Percentiles rank a stretch among this genome's conserved stretches.
These are phyloP conservation scores for Nicotiana tabacum DNA, from an alignment of 257 asterid species.

Conservation along the genomic window DNA sequence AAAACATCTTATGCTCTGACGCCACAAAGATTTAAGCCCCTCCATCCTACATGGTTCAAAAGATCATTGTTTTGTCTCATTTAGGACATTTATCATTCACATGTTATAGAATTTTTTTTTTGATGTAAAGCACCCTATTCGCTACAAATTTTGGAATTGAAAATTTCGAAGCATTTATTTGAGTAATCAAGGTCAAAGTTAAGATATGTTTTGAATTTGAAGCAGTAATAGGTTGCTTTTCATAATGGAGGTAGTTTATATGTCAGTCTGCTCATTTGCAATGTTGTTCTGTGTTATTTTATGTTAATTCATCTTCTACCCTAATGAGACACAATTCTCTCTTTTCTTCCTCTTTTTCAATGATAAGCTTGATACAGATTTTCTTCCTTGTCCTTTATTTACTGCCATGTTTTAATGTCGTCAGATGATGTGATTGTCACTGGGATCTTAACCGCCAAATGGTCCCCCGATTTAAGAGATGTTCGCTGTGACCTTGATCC, in stretches of 20 bases:
- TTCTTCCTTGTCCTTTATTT: slow-evolving; percentile 4
- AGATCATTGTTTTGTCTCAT: not conserved
- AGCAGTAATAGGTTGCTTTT: not conserved
- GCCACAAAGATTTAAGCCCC: not conserved
- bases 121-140: not conserved
- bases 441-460: slow-evolving; percentile 86
- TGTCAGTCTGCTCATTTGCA: not conserved
- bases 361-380: not conserved
- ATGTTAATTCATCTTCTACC: not conserved
- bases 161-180: not conserved
- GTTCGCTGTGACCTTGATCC: slow-evolving; percentile 99
- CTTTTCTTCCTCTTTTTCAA: not conserved
- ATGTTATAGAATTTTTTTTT: not conserved
- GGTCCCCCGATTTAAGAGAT: slow-evolving; percentile 75
- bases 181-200: slow-evolving; percentile 4
- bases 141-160: not conserved
- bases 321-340: not conserved
- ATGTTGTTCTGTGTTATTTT: not conserved
- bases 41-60: not conserved
- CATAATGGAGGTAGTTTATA: not conserved
- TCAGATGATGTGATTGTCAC: slow-evolving; percentile 92
- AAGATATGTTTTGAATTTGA: not conserved
- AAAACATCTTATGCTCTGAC: slow-evolving; percentile 5
- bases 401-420: slow-evolving; percentile 19
- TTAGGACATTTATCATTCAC: not conserved